Base-by-base conservation (phyloP, 2,329 filamentous ascomycete species). In the Aspergillus versicolor region DNA sequence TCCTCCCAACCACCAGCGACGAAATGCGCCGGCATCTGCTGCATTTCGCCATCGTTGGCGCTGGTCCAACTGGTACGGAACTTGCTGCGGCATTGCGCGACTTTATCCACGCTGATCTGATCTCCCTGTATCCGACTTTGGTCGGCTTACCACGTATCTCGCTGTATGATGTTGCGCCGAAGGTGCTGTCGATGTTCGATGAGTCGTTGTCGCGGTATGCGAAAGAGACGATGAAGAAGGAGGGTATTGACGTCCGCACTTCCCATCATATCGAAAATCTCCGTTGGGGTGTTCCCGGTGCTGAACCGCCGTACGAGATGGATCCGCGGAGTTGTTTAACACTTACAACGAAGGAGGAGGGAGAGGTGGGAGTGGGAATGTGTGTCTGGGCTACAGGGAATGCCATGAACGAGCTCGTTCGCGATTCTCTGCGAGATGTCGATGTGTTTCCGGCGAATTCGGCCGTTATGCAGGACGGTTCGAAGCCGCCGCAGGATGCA, bases 131-230 rank as follows among this genome's bases (percentile, higher is more conserved):
- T 60, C 83, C 84, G 0, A 72, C 78, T 3, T 69, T 86, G 5
- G 73, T 80, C 40, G 72, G 75, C 12, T 75, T 80, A 48, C 76
- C 80, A 49, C 75, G 79, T 24, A 82, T 86, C 60, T 82, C 81
- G 2, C 76, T 86, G 4, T 86, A 85, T 61, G 84, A 87, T 65
- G 82, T 87, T 3, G 83, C 84, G 1, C 79, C 82, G 1, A 84
- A 79, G 54, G 82, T 86, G 0, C 70, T 86, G 12, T 81, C 80
- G 6, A 85, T 84, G 82, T 86, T 86, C 59, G 83, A 86, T 55
- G 77, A 83, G 58, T 81, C 80, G 15, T 70, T 86, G 13, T 79
- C 79, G 3, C 72, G 77, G 15, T 86, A 85, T 63, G 84, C 84
- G 0, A 81, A 82, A 73, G 74, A 82, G 27, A 80, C 77, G 1